Base-by-base conservation (phyloP, 2,329 filamentous ascomycete genomes). In the Fonsecaea erecta region DNA sequence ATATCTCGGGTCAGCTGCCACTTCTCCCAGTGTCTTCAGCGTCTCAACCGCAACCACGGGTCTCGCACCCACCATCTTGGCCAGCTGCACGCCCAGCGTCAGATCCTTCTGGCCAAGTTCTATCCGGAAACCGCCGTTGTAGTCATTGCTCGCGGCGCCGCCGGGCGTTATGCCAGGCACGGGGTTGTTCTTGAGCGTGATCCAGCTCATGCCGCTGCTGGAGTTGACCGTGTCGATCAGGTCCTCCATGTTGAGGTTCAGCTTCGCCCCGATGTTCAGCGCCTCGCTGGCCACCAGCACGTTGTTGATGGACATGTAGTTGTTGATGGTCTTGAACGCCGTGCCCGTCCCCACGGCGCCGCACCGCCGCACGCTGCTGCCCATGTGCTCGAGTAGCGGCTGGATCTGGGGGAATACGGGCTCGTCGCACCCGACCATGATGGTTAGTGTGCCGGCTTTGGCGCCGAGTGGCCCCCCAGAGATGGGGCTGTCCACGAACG, bases 111-210 rank as follows among this genome's bases (percentile, higher is more conserved):
- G 63, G 21, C 51, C 52, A 16, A 66, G 60, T 37, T 58, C 52
- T 14, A 66, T n/a, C 18, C 53, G 43, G 16, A 66, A 78, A 7
- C 77, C 76, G 11, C 75, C 75, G 52, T 77, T 73, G 55, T 77
- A 78, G 6, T 70, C 74, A n/a, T 75, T 71, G 7, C 73, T 76
- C 30, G 75, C 76, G 11, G 77, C 75, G 7, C 75, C 75, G 62
- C 75, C 75, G 0, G 77, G 71, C 5, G 43, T 59, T 12, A 66
- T 46, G 2, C 76, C 77, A 0, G 71, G 71, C 8, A 74, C 71
- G 1, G 73, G 73, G 60, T 73, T 73, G 57, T 66, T 70, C 60
- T 73, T 66, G 46, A 64, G 60, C n/a, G 66, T 71, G 32, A 71
- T 69, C 69, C 69, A 73, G 54, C 71, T 70, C 52, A 69, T 66